Percentiles rank a stretch among this genome's conserved stretches.
Conservation (phyloP, 2,329 filamentous ascomycete genomes). For the Colletotrichum spinosum region DNA sequence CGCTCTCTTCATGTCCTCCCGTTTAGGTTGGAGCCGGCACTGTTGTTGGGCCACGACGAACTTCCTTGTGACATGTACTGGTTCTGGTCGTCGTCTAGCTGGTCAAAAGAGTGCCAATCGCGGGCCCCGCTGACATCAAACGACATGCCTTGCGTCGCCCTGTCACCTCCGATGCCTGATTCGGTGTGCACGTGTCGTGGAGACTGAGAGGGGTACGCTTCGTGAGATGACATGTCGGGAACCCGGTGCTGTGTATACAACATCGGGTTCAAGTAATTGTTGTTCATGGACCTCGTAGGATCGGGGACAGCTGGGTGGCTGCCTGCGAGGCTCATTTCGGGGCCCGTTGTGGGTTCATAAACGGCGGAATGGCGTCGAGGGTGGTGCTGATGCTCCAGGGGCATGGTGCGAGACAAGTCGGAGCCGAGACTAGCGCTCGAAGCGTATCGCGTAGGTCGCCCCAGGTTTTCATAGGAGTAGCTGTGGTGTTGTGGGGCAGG, state of each 20-base stretch:
- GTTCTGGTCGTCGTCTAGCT: slow-evolving; percentile 27
- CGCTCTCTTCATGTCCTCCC: slow-evolving; percentile 23
- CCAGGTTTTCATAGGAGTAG: slow-evolving; percentile 25
- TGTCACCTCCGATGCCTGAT: slow-evolving; percentile 23
- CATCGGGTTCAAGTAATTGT: slow-evolving; percentile 29
- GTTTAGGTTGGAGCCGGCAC: slow-evolving; percentile 1
- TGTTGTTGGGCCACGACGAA: slow-evolving; percentile 21
- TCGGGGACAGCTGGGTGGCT: slow-evolving; percentile 26
- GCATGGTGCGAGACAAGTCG: slow-evolving; percentile 27
- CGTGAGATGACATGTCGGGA: slow-evolving; percentile 29
- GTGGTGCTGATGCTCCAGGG: slow-evolving; percentile 29
- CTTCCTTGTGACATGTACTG: slow-evolving; percentile 27
- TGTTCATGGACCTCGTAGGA: slow-evolving; percentile 8
- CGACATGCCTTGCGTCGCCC: slow-evolving; percentile 7
- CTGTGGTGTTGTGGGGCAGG: slow-evolving; percentile 16
- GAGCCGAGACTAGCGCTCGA: slow-evolving; percentile 18
- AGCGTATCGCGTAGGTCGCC: slow-evolving; percentile 18
- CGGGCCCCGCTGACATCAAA: slow-evolving; percentile 22
- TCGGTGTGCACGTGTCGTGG: slow-evolving; percentile 29
- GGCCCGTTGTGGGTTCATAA: slow-evolving; percentile 25
- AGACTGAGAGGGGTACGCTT: slow-evolving; percentile 23
- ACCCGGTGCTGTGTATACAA: slow-evolving; percentile 30
- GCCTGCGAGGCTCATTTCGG: slow-evolving; percentile 29
- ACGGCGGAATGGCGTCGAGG: slow-evolving; percentile 32
- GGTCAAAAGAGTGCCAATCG: slow-evolving; percentile 31